Percentiles rank a stretch among this genome's conserved stretches.
phyloP scores from a whole-genome alignment of 75 land plant genomes.

The Selaginella moellendorffii region DNA sequence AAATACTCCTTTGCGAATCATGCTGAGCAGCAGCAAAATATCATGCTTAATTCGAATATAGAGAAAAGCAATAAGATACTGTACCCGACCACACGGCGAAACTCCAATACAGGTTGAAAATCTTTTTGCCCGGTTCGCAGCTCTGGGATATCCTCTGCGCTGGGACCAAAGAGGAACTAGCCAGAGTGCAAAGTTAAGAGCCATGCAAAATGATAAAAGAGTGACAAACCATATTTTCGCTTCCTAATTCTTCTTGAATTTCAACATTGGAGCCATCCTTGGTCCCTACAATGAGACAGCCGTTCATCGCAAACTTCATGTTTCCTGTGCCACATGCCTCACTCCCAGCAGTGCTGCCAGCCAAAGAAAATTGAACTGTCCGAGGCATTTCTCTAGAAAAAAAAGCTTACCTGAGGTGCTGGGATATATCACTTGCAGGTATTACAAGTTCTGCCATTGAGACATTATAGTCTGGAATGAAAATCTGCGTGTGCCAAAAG shows the following conservation, averaged over 20 bases:
- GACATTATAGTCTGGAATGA: conserved; percentile 76
- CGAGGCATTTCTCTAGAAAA: no score
- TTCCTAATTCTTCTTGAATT: conserved; percentile 61
- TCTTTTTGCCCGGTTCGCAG: conserved; percentile 34
- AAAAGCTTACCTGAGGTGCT: conserved; percentile 49
- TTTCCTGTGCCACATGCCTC: conserved; percentile 68
- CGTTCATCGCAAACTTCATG: conserved; percentile 84
- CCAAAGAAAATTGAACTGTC: background rate
- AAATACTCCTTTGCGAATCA: conserved; percentile 59
- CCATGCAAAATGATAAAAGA: background rate
- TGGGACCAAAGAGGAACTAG: conserved; percentile 58
- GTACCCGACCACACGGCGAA: conserved; percentile 52
- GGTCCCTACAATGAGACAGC: conserved; percentile 56
- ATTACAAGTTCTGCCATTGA: conserved; percentile 67
- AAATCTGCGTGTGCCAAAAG: no score
- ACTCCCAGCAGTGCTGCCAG: conserved; percentile 53
- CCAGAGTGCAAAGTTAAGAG: background rate
- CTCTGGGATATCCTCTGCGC: conserved; percentile 35
- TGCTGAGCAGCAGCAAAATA: no score
- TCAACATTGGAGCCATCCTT: conserved; percentile 55
- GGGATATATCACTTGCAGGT: conserved; percentile 67
- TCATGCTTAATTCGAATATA: no score
- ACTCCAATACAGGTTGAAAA: conserved; percentile 37
- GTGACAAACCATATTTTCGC: conserved; percentile 46
- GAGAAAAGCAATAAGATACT: no score